Percentiles rank a stretch among this genome's conserved stretches.
Evolutionary conservation across 345 rosid species (phyloP).

Genomic region (Arabidopsis thaliana): TAIR10.1 NC_003074.8:10209001-10209500

Average conservation of each 20-base stretch:
- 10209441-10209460: slow-evolving; percentile 80
- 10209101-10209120: slow-evolving; percentile 67
- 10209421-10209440: slow-evolving; percentile 89
- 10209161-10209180: slow-evolving; percentile 98
- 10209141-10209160: slow-evolving; percentile 89
- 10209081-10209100: background rate
- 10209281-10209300: slow-evolving; percentile 97
- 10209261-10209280: slow-evolving; percentile 89
- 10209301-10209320: slow-evolving; percentile 99
- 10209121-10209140: slow-evolving; percentile 97
- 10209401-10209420: slow-evolving; percentile 84
- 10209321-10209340: slow-evolving; percentile 98
- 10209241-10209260: slow-evolving; percentile 96
- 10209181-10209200: slow-evolving; percentile 92
- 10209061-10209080: slow-evolving; percentile 23
- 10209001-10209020: background rate
- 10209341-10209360: slow-evolving; percentile 98
- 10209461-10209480: slow-evolving; percentile 92
- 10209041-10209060: background rate
- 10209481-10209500: slow-evolving; percentile 89
- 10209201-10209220: slow-evolving; percentile 81
- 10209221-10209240: slow-evolving; percentile 92
- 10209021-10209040: slow-evolving; percentile 11
- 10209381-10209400: slow-evolving; percentile 89
- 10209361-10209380: slow-evolving; percentile 96